These are phyloP conservation scores for Pyropia haitanensis DNA, from an alignment of 23 red algal genomes.

Conservation along the genomic window DNA sequence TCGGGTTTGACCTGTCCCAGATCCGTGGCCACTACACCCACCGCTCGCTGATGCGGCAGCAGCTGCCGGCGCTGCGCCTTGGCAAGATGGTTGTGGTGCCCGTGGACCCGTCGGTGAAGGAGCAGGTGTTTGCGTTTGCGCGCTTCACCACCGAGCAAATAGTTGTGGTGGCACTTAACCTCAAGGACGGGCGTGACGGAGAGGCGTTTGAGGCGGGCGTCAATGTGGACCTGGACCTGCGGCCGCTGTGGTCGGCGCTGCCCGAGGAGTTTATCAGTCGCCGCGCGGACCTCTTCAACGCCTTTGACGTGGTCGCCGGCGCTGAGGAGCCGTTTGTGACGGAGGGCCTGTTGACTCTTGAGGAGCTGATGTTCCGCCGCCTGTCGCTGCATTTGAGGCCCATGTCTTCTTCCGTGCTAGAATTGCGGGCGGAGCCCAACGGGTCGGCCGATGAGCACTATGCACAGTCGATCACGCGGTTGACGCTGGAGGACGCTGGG, in stretches of 20 bases:
- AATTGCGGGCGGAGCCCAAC: neutral
- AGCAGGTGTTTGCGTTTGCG: slow-evolving; percentile 89
- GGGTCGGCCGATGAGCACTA: slow-evolving; percentile 26
- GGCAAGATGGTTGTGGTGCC: slow-evolving; percentile 60
- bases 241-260: slow-evolving; percentile 50
- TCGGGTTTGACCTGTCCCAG: slow-evolving; percentile 76
- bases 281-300: slow-evolving; percentile 32
- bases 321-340: slow-evolving; percentile 13
- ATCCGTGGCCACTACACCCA: slow-evolving; percentile 94
- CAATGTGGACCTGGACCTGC: slow-evolving; percentile 63
- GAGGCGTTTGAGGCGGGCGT: slow-evolving; percentile 31
- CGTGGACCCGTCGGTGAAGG: slow-evolving; percentile 51
- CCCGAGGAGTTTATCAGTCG: slow-evolving; percentile 29
- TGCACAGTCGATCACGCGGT: slow-evolving; percentile 28
- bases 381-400: slow-evolving; percentile 16
- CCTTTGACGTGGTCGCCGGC: slow-evolving; percentile 67
- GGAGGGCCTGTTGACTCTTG: slow-evolving; percentile 25
- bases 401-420: neutral
- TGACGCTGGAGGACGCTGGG: slow-evolving; percentile 26
- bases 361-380: slow-evolving; percentile 87
- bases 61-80: slow-evolving; percentile 40
- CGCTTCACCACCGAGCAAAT: slow-evolving; percentile 74
- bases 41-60: slow-evolving; percentile 48
- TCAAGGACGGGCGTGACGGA: slow-evolving; percentile 68
- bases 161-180: slow-evolving; percentile 61